These are phyloP conservation scores for Pelargonium myrrhifolium DNA, from an alignment of 441 rosid genomes.

Conservation along the genomic window DNA sequence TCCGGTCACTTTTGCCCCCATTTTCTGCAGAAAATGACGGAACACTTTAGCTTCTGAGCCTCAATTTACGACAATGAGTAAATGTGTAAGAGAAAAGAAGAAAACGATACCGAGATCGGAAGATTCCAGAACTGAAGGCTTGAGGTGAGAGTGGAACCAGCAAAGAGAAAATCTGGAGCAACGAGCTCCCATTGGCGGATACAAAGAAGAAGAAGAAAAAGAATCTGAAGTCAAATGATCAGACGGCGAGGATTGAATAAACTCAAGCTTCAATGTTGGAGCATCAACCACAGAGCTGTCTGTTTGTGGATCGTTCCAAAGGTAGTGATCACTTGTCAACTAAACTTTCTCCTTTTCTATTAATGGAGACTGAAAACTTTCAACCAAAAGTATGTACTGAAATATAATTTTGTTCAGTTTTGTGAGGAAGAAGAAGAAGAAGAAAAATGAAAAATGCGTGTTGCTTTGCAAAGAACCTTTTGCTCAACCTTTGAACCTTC, in stretches of 20 bases:
- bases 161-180: conserved; percentile 1
- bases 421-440: not conserved
- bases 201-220: not conserved
- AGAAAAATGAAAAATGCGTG: no score
- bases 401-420: not conserved
- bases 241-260: no score
- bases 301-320: no score
- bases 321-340: no score
- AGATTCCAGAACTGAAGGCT: conserved; percentile 1
- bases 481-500: not conserved
- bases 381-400: no score
- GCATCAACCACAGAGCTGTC: no score
- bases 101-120: conserved; percentile 3
- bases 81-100: not conserved
- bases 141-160: conserved; percentile 2
- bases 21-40: not conserved
- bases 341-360: no score
- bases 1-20: not conserved
- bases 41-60: not conserved
- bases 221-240: conserved; percentile 1
- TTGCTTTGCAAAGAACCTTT: not conserved
- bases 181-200: conserved; percentile 1
- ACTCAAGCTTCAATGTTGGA: no score
- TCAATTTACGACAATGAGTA: not conserved
- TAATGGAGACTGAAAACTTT: no score